A percentile compares a stretch with the other conserved stretches of the same genome.
phyloP scores from a whole-genome alignment of 2,329 filamentous ascomycete genomes.

The Ophiostoma perfectum region DNA sequence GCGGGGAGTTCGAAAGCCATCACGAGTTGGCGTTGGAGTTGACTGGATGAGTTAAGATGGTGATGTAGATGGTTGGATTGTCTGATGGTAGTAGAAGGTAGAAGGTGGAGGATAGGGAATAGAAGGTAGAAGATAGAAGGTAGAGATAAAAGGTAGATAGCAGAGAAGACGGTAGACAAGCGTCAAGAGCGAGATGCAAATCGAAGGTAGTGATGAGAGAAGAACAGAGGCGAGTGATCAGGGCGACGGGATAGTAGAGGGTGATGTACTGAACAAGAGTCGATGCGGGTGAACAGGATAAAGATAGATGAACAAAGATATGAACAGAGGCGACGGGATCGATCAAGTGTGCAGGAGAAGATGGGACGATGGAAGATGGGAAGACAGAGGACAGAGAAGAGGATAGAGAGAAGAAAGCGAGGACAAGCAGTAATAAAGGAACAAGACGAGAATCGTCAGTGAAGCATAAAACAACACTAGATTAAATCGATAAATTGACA shows the following conservation, averaged over 20 bases:
- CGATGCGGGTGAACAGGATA: too few species aligned
- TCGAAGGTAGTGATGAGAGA: background rate
- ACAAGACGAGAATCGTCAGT: background rate
- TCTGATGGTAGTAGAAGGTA: background rate
- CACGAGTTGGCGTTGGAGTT: background rate
- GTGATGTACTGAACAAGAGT: too few species aligned
- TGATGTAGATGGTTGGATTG: too few species aligned
- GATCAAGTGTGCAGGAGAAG: too few species aligned
- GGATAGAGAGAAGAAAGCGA: too few species aligned
- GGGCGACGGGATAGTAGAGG: too few species aligned
- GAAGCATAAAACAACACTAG: background rate
- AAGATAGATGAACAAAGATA: too few species aligned
- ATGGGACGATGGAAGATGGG: too few species aligned
- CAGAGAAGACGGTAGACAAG: background rate
- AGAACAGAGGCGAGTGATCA: background rate
- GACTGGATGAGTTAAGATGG: background rate
- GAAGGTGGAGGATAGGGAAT: background rate
- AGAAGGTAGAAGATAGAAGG: background rate
- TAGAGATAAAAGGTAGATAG: background rate
- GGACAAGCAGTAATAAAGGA: too few species aligned
- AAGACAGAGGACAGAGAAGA: too few species aligned
- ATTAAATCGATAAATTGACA: background rate
- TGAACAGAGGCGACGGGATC: too few species aligned
- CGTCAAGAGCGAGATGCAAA: background rate
- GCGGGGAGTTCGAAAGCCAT: conserved; percentile 24